Evolutionary conservation across 2,329 filamentous ascomycete genomes (phyloP).

Genomic region (Colletotrichum agaves): DNA sequence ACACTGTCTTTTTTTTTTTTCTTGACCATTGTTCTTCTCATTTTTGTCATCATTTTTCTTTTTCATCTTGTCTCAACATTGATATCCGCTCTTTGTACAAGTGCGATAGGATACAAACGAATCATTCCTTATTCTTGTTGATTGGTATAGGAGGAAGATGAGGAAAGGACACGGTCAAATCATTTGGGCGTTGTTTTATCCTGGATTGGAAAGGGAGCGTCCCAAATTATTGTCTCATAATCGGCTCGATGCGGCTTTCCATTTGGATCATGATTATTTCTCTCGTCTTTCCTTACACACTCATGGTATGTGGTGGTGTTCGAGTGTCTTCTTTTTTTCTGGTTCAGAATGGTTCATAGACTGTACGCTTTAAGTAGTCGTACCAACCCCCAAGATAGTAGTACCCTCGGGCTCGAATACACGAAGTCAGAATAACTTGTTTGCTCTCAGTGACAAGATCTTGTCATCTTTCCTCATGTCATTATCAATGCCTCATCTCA

Average conservation of each 20-base stretch:
- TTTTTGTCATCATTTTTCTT: conserved; percentile 30
- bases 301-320: conserved; percentile 35
- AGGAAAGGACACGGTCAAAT: conserved; percentile 14
- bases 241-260: conserved; percentile 1
- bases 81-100: conserved; percentile 37
- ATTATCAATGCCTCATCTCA: neutral
- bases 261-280: conserved; percentile 23
- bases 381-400: conserved; percentile 30
- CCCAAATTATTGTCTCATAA: conserved; percentile 33
- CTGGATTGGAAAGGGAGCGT: conserved; percentile 6
- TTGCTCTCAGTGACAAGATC: no score
- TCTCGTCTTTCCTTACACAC: conserved; percentile 28
- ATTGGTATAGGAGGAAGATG: neutral
- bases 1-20: conserved; percentile 25
- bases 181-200: conserved; percentile 20
- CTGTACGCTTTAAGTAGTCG: conserved; percentile 31
- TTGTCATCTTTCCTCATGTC: neutral
- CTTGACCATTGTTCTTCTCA: conserved; percentile 10
- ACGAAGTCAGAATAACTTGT: conserved; percentile 24
- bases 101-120: conserved; percentile 28
- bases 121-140: conserved; percentile 33
- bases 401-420: conserved; percentile 31
- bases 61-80: conserved; percentile 32
- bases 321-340: conserved; percentile 10
- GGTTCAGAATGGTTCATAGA: conserved; percentile 34